These are phyloP conservation scores for Penicillium sp. DNA, from an alignment of 2,329 filamentous ascomycete species.

Conservation along the genomic window DNA sequence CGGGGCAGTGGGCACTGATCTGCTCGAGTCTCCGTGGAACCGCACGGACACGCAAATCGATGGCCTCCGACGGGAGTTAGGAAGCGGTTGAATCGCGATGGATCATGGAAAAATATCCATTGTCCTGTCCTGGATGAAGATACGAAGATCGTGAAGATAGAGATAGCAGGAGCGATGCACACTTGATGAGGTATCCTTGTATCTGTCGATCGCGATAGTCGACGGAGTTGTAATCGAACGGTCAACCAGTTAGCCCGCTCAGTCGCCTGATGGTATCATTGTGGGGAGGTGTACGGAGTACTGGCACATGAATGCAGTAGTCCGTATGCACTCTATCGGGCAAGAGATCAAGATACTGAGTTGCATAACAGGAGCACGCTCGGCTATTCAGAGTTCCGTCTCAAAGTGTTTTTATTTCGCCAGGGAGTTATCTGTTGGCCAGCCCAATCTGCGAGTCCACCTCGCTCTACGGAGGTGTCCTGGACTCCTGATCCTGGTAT, in stretches of 20 bases:
- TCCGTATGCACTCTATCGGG: not conserved
- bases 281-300: not conserved
- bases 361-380: not conserved
- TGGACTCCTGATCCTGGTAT: too few relatives aligned
- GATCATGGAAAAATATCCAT: too few relatives aligned
- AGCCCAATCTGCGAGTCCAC: not conserved
- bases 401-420: not conserved
- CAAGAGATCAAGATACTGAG: not conserved
- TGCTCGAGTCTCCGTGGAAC: not conserved
- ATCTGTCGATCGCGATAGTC: too few relatives aligned
- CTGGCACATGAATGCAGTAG: not conserved
- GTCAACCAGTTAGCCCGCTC: not conserved
- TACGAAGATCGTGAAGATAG: too few relatives aligned
- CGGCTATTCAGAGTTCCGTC: not conserved
- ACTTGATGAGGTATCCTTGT: too few relatives aligned
- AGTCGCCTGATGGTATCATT: not conserved
- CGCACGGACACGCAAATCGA: constrained; percentile 5
- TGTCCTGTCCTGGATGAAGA: too few relatives aligned
- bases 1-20: not conserved
- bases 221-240: too few relatives aligned
- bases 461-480: too few relatives aligned
- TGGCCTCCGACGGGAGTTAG: not conserved
- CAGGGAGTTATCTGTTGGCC: not conserved
- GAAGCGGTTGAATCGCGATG: too few relatives aligned
- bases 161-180: too few relatives aligned